Evolutionary conservation across 192 early-diverging fungal species (phyloP).

Genomic region (Entomortierella lignicola): DNA sequence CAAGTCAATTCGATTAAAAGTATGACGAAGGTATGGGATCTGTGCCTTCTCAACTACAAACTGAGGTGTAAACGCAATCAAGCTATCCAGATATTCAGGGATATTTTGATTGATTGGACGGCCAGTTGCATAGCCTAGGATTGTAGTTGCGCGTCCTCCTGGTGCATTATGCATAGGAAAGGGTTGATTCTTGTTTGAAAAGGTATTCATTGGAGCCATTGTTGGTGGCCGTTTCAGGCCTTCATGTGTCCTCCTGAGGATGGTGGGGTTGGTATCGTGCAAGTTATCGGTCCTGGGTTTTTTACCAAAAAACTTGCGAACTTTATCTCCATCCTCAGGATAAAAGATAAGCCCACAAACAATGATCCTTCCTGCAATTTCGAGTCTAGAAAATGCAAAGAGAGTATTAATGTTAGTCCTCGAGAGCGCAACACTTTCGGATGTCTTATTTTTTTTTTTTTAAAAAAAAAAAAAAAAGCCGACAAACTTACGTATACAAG

Average conservation of each 20-base stretch:
- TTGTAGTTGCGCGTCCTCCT: slow-evolving; percentile 23
- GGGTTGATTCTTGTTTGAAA: slow-evolving; percentile 2
- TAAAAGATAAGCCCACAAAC: slow-evolving; percentile 55
- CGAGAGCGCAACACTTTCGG: too few relatives aligned
- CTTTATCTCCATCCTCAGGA: slow-evolving; percentile 39
- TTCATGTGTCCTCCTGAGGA: slow-evolving; percentile 22
- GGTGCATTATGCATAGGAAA: slow-evolving; percentile 1
- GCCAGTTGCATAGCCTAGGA: slow-evolving; percentile 38
- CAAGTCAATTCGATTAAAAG: slow-evolving; percentile 72
- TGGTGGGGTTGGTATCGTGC: slow-evolving; percentile 53
- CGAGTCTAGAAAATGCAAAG: slow-evolving; percentile 30
- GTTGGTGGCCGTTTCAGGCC: not conserved
- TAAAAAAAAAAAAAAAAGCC: not conserved
- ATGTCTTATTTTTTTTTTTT: too few relatives aligned
- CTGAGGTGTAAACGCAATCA: slow-evolving; percentile 28
- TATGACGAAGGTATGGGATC: slow-evolving; percentile 66
- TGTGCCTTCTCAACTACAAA: slow-evolving; percentile 19
- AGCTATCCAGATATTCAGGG: slow-evolving; percentile 20
- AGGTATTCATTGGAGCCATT: slow-evolving; percentile 13
- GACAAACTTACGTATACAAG: slow-evolving; percentile 61
- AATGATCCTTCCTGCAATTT: slow-evolving; percentile 50
- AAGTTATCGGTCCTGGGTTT: slow-evolving; percentile 38
- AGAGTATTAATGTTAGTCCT: too few relatives aligned
- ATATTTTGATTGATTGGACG: slow-evolving; percentile 30
- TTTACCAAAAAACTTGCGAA: slow-evolving; percentile 46